Evolutionary conservation across 192 early-diverging fungal genomes (phyloP), one percentile per base, ranked within the genome.

Genomic region (Linnemannia zychae): DNA sequence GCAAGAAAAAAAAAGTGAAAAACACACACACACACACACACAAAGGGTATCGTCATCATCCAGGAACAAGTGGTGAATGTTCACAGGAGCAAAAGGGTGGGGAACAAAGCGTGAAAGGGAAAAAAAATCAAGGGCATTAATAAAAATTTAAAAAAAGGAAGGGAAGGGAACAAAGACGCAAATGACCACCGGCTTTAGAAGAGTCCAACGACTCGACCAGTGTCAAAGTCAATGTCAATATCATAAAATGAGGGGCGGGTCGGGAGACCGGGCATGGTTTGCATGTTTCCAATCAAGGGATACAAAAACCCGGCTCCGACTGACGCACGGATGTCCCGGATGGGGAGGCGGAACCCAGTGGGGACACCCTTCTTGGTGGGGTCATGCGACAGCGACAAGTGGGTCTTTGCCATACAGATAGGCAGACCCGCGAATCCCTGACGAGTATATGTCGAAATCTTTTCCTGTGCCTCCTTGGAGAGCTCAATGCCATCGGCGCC

Each of bases 381-480:
- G 77, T 99, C 95, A 57, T 97, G 97, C 34, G 97, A 97, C 75
- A 99, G 91, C 66, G 93, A 95, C 78, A 97, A 91, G 84, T 99
- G 98, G 7, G 98, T 99, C 91, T 99, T 99, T 49, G 98, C 98
- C 98, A 99, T 99, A 88, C 98, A 99, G 46, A 99, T 96, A 9
- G 98, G 98, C 80, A 99, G 88, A 34, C 94, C 89, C 52, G 81
- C 93, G 89, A 98, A 99, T 24, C 98, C 98, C 89, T 95, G 94
- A 17, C 80, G 75, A 1, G 97, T 97, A 81, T 98, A 99, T 36
- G 92, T 89, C 74, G 94, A 95, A 47, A 99, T 93, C 92, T 99
- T 99, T 78, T 90, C 88, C 77, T 93, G 91, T n/a, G 98, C 98
- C 67, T 92, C 82, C 22, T 96, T 94, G 74, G 92, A 95, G 36